Conservation (phyloP, 495 filamentous ascomycete species). For the Trichocladium uniseriatum region DNA sequence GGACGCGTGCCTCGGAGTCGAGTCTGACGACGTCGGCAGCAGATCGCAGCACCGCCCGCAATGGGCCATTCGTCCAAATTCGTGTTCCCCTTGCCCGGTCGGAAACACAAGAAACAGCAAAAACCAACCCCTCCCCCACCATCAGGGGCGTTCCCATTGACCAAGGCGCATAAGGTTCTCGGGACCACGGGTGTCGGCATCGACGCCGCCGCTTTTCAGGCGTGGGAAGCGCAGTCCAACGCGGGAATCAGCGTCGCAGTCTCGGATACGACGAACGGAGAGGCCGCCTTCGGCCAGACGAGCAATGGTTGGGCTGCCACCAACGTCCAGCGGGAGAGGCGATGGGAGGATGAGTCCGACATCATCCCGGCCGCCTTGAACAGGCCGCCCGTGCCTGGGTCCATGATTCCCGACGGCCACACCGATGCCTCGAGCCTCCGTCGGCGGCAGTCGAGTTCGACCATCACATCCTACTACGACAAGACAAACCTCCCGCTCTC, state of each 20-base stretch:
- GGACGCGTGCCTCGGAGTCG: not conserved
- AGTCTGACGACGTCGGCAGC: not conserved
- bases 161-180: slow-evolving; percentile 40
- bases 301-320: slow-evolving; percentile 4
- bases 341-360: slow-evolving; percentile 43
- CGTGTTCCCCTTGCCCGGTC: slow-evolving; percentile 43
- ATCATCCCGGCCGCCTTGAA: slow-evolving; percentile 29
- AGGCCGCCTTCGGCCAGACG: slow-evolving; percentile 6
- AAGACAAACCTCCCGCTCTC: slow-evolving; percentile 40
- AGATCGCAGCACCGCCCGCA: not conserved
- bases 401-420: slow-evolving; percentile 17
- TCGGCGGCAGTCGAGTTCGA: slow-evolving; percentile 41
- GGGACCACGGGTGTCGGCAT: slow-evolving; percentile 30
- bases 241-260: slow-evolving; percentile 43
- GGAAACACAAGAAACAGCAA: slow-evolving; percentile 35
- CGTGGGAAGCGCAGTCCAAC: slow-evolving; percentile 38
- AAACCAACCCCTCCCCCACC: slow-evolving; percentile 12
- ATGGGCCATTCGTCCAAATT: slow-evolving; percentile 47
- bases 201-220: slow-evolving; percentile 18
- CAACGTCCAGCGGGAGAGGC: slow-evolving; percentile 10
- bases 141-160: slow-evolving; percentile 19
- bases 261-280: slow-evolving; percentile 34
- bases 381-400: slow-evolving; percentile 13
- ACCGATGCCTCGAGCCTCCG: slow-evolving; percentile 33
- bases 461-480: slow-evolving; percentile 44